A percentile compares a stretch with the other conserved stretches of the same genome.
Conservation (phyloP, 2,329 filamentous ascomycete species). For the Emmonsia crescens region DNA sequence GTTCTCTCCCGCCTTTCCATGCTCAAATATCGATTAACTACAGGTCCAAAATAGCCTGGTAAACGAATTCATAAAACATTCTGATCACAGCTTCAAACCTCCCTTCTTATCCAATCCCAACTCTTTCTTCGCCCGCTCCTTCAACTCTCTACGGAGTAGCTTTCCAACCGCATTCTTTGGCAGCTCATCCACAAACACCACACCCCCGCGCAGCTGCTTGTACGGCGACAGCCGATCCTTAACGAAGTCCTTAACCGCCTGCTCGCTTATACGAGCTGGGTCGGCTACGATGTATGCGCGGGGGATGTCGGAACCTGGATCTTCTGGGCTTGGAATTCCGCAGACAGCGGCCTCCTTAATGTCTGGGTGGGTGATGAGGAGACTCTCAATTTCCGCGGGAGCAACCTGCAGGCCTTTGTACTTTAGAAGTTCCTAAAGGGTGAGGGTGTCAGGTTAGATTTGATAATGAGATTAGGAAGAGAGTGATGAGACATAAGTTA, state of each 20-base stretch:
- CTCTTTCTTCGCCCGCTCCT: conserved; percentile 2
- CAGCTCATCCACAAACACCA: conserved; percentile 4
- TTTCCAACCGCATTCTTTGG: conserved; percentile 4
- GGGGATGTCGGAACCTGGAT: neutral
- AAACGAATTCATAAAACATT: neutral
- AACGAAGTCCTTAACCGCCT: conserved; percentile 1
- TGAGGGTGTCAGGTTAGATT: neutral
- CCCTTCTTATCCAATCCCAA: conserved; percentile 1
- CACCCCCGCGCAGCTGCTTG: conserved; percentile 2
- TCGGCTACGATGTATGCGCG: neutral
- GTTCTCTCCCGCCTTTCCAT: neutral
- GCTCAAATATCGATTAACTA: neutral
- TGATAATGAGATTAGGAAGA: neutral
- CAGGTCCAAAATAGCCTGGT: neutral
- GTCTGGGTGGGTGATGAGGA: conserved; percentile 3
- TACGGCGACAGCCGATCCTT: conserved; percentile 1
- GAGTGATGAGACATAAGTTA: neutral
- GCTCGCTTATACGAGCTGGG: neutral
- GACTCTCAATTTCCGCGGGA: conserved; percentile 1
- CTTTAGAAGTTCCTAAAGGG: conserved; percentile 2
- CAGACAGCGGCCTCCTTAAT: conserved; percentile 5
- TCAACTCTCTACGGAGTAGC: conserved; percentile 2
- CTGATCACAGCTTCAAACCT: neutral
- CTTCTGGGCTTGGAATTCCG: neutral
- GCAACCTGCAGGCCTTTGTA: conserved; percentile 4